Evolutionary conservation across 257 asterid species (phyloP).

Genomic region (Solanum habrochaites): DNA sequence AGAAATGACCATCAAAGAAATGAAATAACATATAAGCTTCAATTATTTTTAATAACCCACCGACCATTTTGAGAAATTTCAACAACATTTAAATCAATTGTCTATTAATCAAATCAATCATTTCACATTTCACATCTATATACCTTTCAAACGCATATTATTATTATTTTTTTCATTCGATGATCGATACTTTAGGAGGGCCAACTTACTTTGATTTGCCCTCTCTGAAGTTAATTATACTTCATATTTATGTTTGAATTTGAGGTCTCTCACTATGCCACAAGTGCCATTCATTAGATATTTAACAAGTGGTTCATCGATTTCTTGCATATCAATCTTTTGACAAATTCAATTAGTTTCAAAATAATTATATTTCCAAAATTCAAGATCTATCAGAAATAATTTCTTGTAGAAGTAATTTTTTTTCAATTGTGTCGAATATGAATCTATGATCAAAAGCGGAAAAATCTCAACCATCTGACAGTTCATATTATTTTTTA

Average conservation of each 20-base stretch:
- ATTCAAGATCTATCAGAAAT: no score
- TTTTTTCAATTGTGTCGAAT: no score
- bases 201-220: not conserved
- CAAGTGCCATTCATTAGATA: not conserved
- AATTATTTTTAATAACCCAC: not conserved
- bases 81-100: not conserved
- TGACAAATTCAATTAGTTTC: no score
- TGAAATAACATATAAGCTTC: not conserved
- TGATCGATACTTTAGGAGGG: not conserved
- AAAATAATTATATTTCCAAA: no score
- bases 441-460: not conserved
- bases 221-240: no score
- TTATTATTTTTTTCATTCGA: not conserved
- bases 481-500: no score
- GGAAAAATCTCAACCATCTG: not conserved
- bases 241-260: no score
- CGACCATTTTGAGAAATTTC: not conserved
- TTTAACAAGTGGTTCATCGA: not conserved
- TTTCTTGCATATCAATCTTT: no score
- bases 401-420: not conserved
- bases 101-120: not conserved
- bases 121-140: not conserved
- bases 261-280: not conserved
- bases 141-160: not conserved
- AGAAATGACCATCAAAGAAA: not conserved